phyloP scores from a whole-genome alignment of 2,329 filamentous ascomycete species.

The Pestalotiopsis sp. region DNA sequence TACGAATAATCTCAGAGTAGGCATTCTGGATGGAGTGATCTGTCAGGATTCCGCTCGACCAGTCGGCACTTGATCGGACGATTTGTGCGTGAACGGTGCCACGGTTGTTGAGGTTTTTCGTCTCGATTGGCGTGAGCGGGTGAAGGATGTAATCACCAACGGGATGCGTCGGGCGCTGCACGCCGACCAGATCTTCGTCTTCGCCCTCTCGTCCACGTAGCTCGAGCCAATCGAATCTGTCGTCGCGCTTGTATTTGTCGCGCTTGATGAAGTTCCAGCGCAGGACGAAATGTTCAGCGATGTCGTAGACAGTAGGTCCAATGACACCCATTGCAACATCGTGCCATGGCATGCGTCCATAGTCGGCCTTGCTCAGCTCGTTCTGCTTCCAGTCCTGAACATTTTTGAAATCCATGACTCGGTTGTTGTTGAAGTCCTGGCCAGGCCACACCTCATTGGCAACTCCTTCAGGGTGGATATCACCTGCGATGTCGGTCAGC shows the following conservation, averaged over 20 bases:
- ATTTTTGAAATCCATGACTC: conserved; percentile 91
- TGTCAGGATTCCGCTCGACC: conserved; percentile 86
- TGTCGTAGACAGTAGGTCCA: conserved; percentile 87
- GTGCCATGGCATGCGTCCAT: conserved; percentile 97
- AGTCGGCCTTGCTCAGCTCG: conserved; percentile 87
- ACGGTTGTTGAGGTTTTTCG: conserved; percentile 63
- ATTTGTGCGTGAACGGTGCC: conserved; percentile 83
- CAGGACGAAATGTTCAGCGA: conserved; percentile 92
- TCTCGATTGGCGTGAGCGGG: conserved; percentile 69
- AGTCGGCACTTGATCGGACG: conserved; percentile 88
- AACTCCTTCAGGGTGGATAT: conserved; percentile 84
- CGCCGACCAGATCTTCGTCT: conserved; percentile 83
- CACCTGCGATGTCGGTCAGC: conserved; percentile 33
- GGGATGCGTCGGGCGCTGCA: conserved; percentile 86
- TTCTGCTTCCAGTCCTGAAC: conserved; percentile 93
- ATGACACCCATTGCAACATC: conserved; percentile 92
- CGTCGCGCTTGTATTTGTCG: conserved; percentile 94
- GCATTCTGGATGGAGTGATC: conserved; percentile 89
- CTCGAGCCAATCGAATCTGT: conserved; percentile 81
- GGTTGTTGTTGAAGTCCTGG: conserved; percentile 98
- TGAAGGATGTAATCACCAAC: conserved; percentile 87
- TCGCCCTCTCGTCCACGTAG: conserved; percentile 75
- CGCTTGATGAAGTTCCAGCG: conserved; percentile 97
- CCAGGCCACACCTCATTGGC: conserved; percentile 87
- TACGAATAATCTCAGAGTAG: conserved; percentile 81